These are phyloP conservation scores for Cyclaneusma minus DNA, from an alignment of 2,329 filamentous ascomycete genomes.

Conservation along the genomic window DNA sequence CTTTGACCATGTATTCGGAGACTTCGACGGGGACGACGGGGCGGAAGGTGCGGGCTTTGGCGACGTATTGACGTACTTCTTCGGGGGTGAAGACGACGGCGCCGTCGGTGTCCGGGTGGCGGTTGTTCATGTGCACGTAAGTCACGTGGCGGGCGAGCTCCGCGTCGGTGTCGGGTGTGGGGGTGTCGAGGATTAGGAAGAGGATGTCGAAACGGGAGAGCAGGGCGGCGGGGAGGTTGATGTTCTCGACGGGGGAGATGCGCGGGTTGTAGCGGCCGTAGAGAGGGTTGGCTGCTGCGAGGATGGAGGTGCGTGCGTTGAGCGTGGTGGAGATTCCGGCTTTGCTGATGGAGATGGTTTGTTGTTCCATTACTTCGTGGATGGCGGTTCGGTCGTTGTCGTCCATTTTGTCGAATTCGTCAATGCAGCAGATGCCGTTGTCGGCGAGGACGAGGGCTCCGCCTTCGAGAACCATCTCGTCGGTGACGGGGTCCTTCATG, in stretches of 20 bases:
- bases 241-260: slow-evolving; percentile 95
- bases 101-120: slow-evolving; percentile 64
- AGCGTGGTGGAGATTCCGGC: slow-evolving; percentile 93
- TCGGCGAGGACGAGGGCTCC: slow-evolving; percentile 67
- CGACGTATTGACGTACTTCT: slow-evolving; percentile 92
- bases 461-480: slow-evolving; percentile 67
- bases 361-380: slow-evolving; percentile 80
- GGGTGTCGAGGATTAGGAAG: slow-evolving; percentile 92
- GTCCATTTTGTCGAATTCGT: slow-evolving; percentile 80
- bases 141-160: slow-evolving; percentile 92
- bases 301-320: slow-evolving; percentile 88
- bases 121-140: slow-evolving; percentile 92
- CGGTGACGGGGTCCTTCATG: slow-evolving; percentile 64
- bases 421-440: slow-evolving; percentile 71
- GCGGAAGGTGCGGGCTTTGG: slow-evolving; percentile 77
- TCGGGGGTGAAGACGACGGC: slow-evolving; percentile 83
- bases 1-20: slow-evolving; percentile 92
- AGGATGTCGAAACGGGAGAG: slow-evolving; percentile 94
- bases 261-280: slow-evolving; percentile 98
- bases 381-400: slow-evolving; percentile 65
- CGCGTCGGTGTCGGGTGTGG: slow-evolving; percentile 75
- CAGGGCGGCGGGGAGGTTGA: slow-evolving; percentile 93
- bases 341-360: slow-evolving; percentile 73
- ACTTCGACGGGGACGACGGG: slow-evolving; percentile 73
- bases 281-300: slow-evolving; percentile 90